Base-by-base conservation (phyloP, 768 basidiomycete genomes). In the Mycena belliarum region DNA sequence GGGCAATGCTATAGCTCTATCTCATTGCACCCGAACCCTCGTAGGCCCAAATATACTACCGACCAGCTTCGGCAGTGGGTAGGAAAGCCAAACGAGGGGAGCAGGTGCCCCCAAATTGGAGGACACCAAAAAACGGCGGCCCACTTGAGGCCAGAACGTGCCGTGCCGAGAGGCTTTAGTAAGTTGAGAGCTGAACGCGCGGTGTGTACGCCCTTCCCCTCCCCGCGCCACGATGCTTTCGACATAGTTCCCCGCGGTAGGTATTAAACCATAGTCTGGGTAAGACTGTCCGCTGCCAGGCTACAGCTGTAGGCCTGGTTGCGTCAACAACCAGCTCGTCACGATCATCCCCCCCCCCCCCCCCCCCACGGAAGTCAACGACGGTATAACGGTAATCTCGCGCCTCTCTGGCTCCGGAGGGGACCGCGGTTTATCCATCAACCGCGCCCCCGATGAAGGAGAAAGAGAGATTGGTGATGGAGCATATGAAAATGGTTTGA, bases 121-220 rank as follows among this genome's bases (percentile, higher is more conserved):
- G 48, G 24, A 7, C 9, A 16, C 10, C 21, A 43, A 50, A 47
- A 53, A 47, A 53, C 57, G 57, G 57, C 42, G 44, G 21, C 16
- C 57, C 44, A 53, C 24, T 59, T 41, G 52, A 53, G 57, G 44
- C 24, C 42, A 21, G 48, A 23, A 40, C 49, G 41, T 52, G 57
- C 57, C 57, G 57, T 58, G 57, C 57, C 51, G 57, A 59, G 57
- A 59, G 50, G 51, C 57, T 59, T 2, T 16, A n/a, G 7, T 23
- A 25, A n/a, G 7, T 23, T 24, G 15, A 29, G 5, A 28, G 35
- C 4, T 4, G 35, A 53, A 40, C 9, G 23, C n/a, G 7, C 24
- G 29, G 5, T 20, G 4, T 16, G 3, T n/a, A 32, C 7, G 15
- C 43, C 38, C 12, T 4, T 16, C 45, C 43, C 20, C 4, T 33